These are phyloP conservation scores for Neostapfia colusana DNA, from an alignment of 176 grass and related monocot species.

Conservation along the genomic window DNA sequence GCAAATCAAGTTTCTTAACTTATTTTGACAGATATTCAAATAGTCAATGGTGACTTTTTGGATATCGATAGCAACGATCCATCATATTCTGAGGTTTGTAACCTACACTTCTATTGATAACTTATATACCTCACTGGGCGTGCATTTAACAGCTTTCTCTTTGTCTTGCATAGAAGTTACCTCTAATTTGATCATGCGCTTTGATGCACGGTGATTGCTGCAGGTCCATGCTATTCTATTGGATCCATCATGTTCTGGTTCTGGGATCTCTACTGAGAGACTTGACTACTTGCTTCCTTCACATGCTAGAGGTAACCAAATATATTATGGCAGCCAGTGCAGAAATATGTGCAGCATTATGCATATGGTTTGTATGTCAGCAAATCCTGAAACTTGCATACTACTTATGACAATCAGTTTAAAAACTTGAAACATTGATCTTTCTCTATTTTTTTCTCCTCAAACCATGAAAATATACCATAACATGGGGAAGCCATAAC, in stretches of 20 bases:
- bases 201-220: conserved; percentile 28
- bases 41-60: conserved; percentile 78
- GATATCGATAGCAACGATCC: conserved; percentile 58
- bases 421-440: background rate
- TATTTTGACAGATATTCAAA: conserved; percentile 66
- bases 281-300: conserved; percentile 89
- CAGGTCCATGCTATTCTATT: conserved; percentile 80
- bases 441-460: conserved; percentile 2
- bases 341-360: background rate
- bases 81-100: conserved; percentile 63
- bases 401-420: background rate
- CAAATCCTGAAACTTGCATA: background rate
- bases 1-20: conserved; percentile 40
- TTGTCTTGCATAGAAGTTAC: background rate
- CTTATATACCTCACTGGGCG: background rate
- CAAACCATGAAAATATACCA: background rate
- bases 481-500: background rate
- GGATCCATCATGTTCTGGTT: conserved; percentile 96
- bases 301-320: conserved; percentile 61
- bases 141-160: background rate
- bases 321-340: background rate
- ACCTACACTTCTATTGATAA: conserved; percentile 5
- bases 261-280: conserved; percentile 84
- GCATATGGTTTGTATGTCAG: background rate
- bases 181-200: conserved; percentile 6